phyloP scores from a whole-genome alignment of 805 yeast species.

The Peterozyma toletana region DNA sequence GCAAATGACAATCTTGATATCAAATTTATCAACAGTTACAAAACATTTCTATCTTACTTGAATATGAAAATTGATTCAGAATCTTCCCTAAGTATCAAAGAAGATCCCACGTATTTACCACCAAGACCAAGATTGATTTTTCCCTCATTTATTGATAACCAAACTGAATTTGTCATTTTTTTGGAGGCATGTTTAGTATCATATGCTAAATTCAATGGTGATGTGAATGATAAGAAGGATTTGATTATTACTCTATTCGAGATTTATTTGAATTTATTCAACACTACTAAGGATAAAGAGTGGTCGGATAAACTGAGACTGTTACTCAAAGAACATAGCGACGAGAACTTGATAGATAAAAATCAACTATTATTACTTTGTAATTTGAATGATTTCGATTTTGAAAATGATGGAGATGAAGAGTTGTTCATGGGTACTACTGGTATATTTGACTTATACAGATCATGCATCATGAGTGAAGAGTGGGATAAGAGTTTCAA shows the following conservation, averaged over 20 bases:
- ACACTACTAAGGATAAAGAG: slow-evolving; percentile 14
- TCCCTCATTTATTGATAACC: slow-evolving; percentile 78
- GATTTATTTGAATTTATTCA: slow-evolving; percentile 61
- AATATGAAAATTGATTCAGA: not conserved
- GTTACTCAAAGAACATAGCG: slow-evolving; percentile 28
- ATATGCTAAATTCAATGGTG: slow-evolving; percentile 71
- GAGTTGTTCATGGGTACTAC: slow-evolving; percentile 23
- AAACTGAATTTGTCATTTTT: slow-evolving; percentile 84
- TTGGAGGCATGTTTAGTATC: slow-evolving; percentile 84
- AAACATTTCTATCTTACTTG: slow-evolving; percentile 52
- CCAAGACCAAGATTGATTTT: slow-evolving; percentile 87
- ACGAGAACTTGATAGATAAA: slow-evolving; percentile 45
- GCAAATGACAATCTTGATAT: not conserved
- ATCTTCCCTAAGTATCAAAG: not conserved
- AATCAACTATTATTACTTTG: slow-evolving; percentile 49
- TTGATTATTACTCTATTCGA: slow-evolving; percentile 76
- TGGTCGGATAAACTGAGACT: slow-evolving; percentile 66
- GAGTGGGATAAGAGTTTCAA: slow-evolving; percentile 52
- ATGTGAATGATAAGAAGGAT: slow-evolving; percentile 60
- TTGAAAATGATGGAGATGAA: slow-evolving; percentile 36
- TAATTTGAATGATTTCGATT: slow-evolving; percentile 46
- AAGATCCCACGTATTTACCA: slow-evolving; percentile 61
- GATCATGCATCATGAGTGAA: slow-evolving; percentile 52
- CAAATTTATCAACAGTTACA: slow-evolving; percentile 37
- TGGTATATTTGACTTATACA: slow-evolving; percentile 56